Evolutionary conservation across 768 basidiomycete species (phyloP).

Genomic region (Mycena kentingensis): DNA sequence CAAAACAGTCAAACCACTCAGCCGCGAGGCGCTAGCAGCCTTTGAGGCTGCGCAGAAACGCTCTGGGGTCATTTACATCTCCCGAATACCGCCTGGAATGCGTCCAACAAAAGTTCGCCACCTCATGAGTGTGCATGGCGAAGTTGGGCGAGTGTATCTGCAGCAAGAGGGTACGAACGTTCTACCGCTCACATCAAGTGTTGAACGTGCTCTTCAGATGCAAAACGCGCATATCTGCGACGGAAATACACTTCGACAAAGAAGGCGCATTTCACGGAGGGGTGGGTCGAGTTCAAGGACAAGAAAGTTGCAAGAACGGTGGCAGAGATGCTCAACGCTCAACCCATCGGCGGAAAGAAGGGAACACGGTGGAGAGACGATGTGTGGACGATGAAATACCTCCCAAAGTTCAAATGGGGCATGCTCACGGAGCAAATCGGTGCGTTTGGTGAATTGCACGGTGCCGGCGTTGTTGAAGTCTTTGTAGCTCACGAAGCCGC

Average conservation of each 20-base stretch:
- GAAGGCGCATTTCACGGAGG: conserved; percentile 89
- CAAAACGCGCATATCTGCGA: conserved; percentile 84
- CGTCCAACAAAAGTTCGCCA: conserved; percentile 94
- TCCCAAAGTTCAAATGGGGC: conserved; percentile 97
- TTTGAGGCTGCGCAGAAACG: conserved; percentile 73
- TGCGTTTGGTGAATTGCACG: conserved; percentile 43
- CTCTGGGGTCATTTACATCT: conserved; percentile 92
- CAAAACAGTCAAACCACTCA: conserved; percentile 71
- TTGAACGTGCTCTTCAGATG: conserved; percentile 47
- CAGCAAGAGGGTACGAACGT: conserved; percentile 78
- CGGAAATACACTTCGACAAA: conserved; percentile 81
- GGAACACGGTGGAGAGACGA: conserved; percentile 92
- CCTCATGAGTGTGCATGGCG: conserved; percentile 87
- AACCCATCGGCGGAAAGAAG: conserved; percentile 93
- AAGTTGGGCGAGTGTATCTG: conserved; percentile 89
- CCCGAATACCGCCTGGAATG: conserved; percentile 97
- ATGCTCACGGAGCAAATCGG: conserved; percentile 99
- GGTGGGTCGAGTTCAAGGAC: conserved; percentile 98
- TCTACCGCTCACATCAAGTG: neutral
- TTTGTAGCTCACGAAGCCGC: conserved; percentile 87
- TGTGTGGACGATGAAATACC: conserved; percentile 99
- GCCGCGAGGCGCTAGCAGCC: conserved; percentile 70
- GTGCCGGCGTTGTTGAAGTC: neutral
- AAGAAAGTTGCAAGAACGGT: conserved; percentile 88
- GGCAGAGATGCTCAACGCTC: conserved; percentile 94